Base-by-base conservation (phyloP, 1,139 yeast species). In the Candida frijolesensis region DNA sequence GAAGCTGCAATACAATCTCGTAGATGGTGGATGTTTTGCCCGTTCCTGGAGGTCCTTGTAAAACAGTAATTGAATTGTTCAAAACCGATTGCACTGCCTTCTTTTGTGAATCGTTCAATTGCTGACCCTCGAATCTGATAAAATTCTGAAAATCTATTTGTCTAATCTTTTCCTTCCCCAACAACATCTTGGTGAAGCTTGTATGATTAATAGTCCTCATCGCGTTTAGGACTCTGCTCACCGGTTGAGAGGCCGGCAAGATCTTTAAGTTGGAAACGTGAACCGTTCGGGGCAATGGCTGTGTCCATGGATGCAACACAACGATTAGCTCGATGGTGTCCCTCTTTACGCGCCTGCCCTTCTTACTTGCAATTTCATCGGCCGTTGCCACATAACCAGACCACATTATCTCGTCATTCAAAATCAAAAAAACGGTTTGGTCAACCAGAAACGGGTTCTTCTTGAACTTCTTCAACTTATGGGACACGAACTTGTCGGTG, bases 41-140 rank as follows among this genome's bases (percentile, higher is more conserved):
- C 1, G 87, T 83, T 47, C 88, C 88, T 4, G 88, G 88, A 2
- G 88, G 88, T 43, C 88, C 88, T 63, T 82, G 87, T 35, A 83
- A 64, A 2, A 83, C 82, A 0, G 91, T 86, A 25, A 85, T 79
- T 1, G 83, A 73, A 60, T 86, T 86, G 60, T 84, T 85, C 56
- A 86, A 64, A 0, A 84, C 88, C 11, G 87, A 84, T 61, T 85
- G 89, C 43, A 85, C 74, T 0, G 90, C 90, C 19, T 74, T 75
- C 55, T 81, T 82, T 59, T 86, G 92, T 0, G 91, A 85, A 4
- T 77, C 82, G 60, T 85, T 85, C 55, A 85, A 74, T 0, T 71
- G 60, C 18, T 72, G 77, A 42, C 72, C 77, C 1, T 80, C 71
- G 54, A 76, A 79, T 50, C 74, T 77, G 44, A 84, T 69, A 55